Evolutionary conservation across 2,329 filamentous ascomycete genomes (phyloP), one percentile per base, ranked within the genome.

Genomic region (Trichoderma sp.): DNA sequence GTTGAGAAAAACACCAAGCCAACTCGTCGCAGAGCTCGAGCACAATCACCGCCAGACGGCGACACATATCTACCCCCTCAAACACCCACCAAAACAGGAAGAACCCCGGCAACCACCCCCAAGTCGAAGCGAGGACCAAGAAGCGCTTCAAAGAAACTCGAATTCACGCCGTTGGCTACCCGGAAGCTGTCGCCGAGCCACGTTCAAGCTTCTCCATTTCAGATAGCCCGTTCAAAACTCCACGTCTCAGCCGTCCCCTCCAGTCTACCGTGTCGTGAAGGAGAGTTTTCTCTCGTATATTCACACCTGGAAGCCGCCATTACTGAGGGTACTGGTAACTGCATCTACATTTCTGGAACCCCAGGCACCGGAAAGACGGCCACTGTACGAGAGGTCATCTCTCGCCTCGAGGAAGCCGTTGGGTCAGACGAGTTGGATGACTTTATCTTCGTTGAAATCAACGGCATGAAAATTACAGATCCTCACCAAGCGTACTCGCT

Each of bases 391-490:
- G 97, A 99, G 84, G 97, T 98, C 1, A 93, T 99, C 18, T 91
- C 93, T 6, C 93, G 95, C 77, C 89, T 99, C 9, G 96, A 98
- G 79, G 91, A 93, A n/a, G 92, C 95, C 0, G 97, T 98, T 1
- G 89, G 91, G 65, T 92, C 93, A 8, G 97, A 99, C 81, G 96
- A 98, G 84, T 89, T 99, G 59, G 97, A 99, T 81, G 96, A 98
- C 82, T 99, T 99, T 84, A 97, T 98, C 76, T 99, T 99, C 79
- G 95, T 99, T 77, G 97, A 99, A 84, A 98, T 99, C 85, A 99
- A 99, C 84, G 97, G 97, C 79, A 98, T 99, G 97, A 99, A 99
- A 86, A 95, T 99, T 79, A 97, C 97, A 0, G 97, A 99, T 82
- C 96, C 97, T 0, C 95, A 98, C 81, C 97, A 99, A 83, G 95